Base-by-base conservation (phyloP, 352 stramenopile species). In the Phytophthora foliorum region DNA sequence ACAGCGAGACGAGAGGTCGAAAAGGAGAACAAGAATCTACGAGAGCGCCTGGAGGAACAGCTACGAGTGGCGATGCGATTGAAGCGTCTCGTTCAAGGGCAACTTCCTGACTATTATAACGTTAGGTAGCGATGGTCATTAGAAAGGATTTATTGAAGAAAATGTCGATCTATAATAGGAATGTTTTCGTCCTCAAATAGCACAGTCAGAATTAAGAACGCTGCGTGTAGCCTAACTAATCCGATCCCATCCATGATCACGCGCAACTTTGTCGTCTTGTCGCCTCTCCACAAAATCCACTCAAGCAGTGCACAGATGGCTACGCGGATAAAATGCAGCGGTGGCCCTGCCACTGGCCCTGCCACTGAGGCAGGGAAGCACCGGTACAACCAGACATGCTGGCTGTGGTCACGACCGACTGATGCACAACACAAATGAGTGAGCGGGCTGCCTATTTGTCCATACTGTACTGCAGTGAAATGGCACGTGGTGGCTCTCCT, bases 41-140 rank as follows among this genome's bases (percentile, higher is more conserved):
- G 53, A 11, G 56, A 75, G 39, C 56, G 66, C 21, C 34, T 82
- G 11, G 63, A 80, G 34, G 63, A 74, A 2, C 75, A 82, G n/a
- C 57, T 82, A 53, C 59, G 50, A 53, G 57, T 82, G 14, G 67
- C 67, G 9, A 64, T 51, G n/a, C 58, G 61, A 46, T 57, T 82
- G 10, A 63, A 82, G 42, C 49, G 41, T 17, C 44, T 79, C 4
- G 58, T 80, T 27, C 21, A 19, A 27, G 29, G 46, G 3, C 46
- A 70, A 19, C 4, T 53, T 48, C 32, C 9, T 24, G 25, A 34
- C 27, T 31, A 31, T 13, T n/a, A n/a, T n/a, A n/a, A n/a, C n/a
- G n/a, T n/a, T 34, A 32, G 29, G 29, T 29, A 29, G 25, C 2
- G 5, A 6, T 29, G 4, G 5, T 6, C 27, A 31, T 31, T 31